These are phyloP conservation scores for Orychophragmus violaceus DNA, from an alignment of 345 rosid genomes.

Conservation along the genomic window DNA sequence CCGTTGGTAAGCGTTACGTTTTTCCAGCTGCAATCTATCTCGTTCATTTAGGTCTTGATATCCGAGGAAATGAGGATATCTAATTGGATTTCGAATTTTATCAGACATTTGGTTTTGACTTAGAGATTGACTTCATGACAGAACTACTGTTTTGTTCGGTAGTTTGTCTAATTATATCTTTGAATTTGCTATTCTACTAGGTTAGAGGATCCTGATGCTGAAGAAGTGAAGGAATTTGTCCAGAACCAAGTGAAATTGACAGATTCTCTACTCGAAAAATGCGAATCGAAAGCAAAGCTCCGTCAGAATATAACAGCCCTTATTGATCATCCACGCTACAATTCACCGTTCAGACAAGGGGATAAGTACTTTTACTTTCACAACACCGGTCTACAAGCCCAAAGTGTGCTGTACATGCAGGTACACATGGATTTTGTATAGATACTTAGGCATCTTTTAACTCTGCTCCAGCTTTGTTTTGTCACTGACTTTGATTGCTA, in stretches of 20 bases:
- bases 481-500: neutral
- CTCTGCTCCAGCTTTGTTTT: neutral
- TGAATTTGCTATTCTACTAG: too few species aligned
- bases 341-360: constrained; percentile 54
- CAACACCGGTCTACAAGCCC: constrained; percentile 87
- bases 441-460: neutral
- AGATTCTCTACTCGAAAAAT: constrained; percentile 50
- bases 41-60: neutral
- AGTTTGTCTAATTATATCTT: too few species aligned
- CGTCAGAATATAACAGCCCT: constrained; percentile 52
- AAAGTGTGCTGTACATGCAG: constrained; percentile 70
- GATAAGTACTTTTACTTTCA: constrained; percentile 77
- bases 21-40: neutral
- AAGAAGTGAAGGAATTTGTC: constrained; percentile 74
- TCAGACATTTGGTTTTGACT: neutral
- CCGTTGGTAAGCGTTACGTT: constrained; percentile 51
- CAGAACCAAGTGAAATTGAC: constrained; percentile 62
- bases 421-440: constrained; percentile 15
- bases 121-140: neutral
- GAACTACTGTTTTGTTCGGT: neutral
- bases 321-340: constrained; percentile 81
- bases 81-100: neutral
- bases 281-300: constrained; percentile 59
- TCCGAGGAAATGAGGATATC: neutral
- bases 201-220: constrained; percentile 93